phyloP scores from a whole-genome alignment of 2,329 filamentous ascomycete genomes.

The Pyrenophora tritici-repentis region DNA sequence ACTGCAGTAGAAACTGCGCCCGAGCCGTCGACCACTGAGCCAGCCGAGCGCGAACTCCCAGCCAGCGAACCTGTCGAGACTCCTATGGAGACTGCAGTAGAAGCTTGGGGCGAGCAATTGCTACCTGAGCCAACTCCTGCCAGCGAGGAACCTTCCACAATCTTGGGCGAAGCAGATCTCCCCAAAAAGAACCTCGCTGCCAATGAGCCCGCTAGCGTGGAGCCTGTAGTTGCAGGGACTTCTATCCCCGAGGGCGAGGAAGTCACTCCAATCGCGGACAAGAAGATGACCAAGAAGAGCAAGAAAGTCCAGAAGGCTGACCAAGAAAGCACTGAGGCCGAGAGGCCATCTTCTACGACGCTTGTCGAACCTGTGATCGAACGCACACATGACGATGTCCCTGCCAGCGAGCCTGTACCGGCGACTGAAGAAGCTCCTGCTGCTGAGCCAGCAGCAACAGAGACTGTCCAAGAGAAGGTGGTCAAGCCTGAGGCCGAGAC shows the following conservation, averaged over 20 bases:
- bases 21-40: neutral
- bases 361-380: conserved; percentile 12
- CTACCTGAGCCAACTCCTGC: neutral
- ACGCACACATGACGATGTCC: conserved; percentile 1
- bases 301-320: conserved; percentile 38
- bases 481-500: neutral
- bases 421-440: neutral
- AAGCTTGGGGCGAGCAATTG: conserved; percentile 12
- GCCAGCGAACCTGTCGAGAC: neutral
- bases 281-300: conserved; percentile 38
- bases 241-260: conserved; percentile 6
- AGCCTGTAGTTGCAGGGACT: neutral
- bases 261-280: conserved; percentile 11
- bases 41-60: neutral
- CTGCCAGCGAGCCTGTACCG: neutral
- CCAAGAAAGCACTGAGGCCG: conserved; percentile 21
- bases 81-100: conserved; percentile 2
- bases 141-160: conserved; percentile 1
- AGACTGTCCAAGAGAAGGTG: neutral
- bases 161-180: neutral
- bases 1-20: neutral
- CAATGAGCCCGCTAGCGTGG: neutral
- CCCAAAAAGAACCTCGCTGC: no score
- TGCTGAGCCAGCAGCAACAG: neutral
- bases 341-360: conserved; percentile 11